These are phyloP conservation scores for Pyrus betulifolia DNA, from an alignment of 306 rosid species.

Conservation along the genomic window DNA sequence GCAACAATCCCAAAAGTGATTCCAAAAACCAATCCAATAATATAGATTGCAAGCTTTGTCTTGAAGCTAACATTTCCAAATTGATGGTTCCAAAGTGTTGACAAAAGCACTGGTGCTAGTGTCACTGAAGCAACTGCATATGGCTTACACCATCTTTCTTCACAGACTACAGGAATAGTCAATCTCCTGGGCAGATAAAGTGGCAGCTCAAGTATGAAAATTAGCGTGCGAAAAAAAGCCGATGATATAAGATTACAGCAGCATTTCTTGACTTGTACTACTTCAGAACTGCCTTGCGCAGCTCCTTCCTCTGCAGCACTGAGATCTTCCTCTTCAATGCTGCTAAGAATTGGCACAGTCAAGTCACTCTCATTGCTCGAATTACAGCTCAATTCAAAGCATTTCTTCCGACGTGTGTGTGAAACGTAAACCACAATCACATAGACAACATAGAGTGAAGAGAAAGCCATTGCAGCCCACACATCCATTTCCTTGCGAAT, in stretches of 20 bases:
- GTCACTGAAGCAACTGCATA: conserved; percentile 68
- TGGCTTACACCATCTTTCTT: conserved; percentile 67
- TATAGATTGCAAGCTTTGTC: conserved; percentile 18
- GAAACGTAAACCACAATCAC: conserved; percentile 56
- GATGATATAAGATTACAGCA: conserved; percentile 19
- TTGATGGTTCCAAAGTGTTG: conserved; percentile 38
- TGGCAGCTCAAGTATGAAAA: conserved; percentile 50
- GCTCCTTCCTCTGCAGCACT: conserved; percentile 14
- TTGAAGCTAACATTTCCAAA: conserved; percentile 13
- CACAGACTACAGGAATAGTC: conserved; percentile 64
- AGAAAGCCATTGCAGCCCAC: conserved; percentile 52
- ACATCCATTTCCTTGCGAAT: conserved; percentile 42
- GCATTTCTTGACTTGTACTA: conserved; percentile 13
- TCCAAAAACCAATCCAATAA: conserved; percentile 38
- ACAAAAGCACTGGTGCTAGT: conserved; percentile 61
- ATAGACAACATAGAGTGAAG: conserved; percentile 52
- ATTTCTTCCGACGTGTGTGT: conserved; percentile 26
- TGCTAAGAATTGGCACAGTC: conserved; percentile 32
- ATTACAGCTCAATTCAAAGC: background rate
- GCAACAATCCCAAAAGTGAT: conserved; percentile 44
- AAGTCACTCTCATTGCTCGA: conserved; percentile 20
- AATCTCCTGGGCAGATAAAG: conserved; percentile 68
- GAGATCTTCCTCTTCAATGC: conserved; percentile 30
- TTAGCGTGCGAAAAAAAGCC: conserved; percentile 1
- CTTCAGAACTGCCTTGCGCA: conserved; percentile 8